A percentile compares a stretch with the other conserved stretches of the same genome.
Conservation (phyloP, 2,329 filamentous ascomycete species). For the Grosmannia clavigera region DNA sequence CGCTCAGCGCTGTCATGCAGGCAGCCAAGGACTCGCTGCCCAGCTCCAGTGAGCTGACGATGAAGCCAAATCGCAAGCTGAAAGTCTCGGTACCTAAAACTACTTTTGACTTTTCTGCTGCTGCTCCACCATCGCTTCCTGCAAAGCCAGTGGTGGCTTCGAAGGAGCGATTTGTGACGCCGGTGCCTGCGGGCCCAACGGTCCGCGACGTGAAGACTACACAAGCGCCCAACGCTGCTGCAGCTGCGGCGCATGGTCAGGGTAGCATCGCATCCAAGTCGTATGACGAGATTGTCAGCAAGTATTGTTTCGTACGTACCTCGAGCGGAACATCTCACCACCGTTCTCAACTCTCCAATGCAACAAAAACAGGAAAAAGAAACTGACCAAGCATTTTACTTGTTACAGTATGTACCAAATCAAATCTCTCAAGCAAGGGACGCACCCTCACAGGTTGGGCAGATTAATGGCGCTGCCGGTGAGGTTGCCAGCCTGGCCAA, state of each 20-base stretch:
- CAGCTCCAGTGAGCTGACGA: conserved; percentile 45
- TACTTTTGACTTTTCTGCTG: background rate
- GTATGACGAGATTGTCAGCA: conserved; percentile 94
- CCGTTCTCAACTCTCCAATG: conserved; percentile 9
- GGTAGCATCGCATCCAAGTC: conserved; percentile 65
- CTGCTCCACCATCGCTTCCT: background rate
- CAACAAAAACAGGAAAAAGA: conserved; percentile 19
- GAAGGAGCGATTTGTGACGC: conserved; percentile 6
- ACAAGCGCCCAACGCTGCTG: background rate
- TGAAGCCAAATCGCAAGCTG: conserved; percentile 35
- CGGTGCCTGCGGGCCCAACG: conserved; percentile 4
- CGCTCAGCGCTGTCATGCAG: conserved; percentile 69
- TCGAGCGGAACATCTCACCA: conserved; percentile 17
- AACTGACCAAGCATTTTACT: conserved; percentile 6
- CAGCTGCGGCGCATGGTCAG: conserved; percentile 23
- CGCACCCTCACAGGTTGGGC: conserved; percentile 29
- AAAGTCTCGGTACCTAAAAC: background rate
- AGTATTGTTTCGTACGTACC: conserved; percentile 98
- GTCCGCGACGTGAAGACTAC: conserved; percentile 3
- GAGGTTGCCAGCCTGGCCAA: conserved; percentile 19
- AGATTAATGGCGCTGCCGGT: conserved; percentile 30
- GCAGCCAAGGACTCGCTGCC: conserved; percentile 48
- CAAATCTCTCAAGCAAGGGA: conserved; percentile 39
- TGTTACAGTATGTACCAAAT: conserved; percentile 48
- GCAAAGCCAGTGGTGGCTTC: conserved; percentile 10